Percentiles rank a stretch among this genome's conserved stretches.
phyloP scores from a whole-genome alignment of 2,329 filamentous ascomycete genomes.

The Diplocarpon rosae region DNA sequence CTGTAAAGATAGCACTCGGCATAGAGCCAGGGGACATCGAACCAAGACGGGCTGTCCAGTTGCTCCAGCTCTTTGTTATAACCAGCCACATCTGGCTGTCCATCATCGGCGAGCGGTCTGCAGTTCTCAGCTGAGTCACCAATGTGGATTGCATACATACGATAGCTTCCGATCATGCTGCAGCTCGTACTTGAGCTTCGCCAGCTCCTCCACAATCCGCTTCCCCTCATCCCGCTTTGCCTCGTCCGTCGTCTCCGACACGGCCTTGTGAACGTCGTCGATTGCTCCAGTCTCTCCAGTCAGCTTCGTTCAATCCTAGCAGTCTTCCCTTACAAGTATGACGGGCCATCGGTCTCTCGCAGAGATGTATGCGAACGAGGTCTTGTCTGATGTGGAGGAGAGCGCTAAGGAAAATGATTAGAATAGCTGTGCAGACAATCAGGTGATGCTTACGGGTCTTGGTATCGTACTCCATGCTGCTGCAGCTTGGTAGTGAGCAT shows the following conservation, averaged over 20 bases:
- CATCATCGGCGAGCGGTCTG: conserved; percentile 27
- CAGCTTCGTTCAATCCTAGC: conserved; percentile 10
- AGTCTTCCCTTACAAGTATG: conserved; percentile 55
- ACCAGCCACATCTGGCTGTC: conserved; percentile 45
- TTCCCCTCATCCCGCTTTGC: conserved; percentile 72
- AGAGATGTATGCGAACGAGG: conserved; percentile 78
- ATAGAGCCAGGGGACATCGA: conserved; percentile 78
- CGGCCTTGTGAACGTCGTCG: conserved; percentile 80
- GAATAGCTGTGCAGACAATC: not conserved
- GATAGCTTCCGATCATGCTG: conserved; percentile 75
- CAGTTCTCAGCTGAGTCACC: conserved; percentile 47
- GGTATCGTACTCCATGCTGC: conserved; percentile 60
- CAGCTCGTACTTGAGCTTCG: conserved; percentile 83
- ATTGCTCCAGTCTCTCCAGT: conserved; percentile 68
- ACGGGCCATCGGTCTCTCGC: conserved; percentile 85
- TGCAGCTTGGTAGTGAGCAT: not conserved
- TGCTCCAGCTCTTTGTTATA: conserved; percentile 82
- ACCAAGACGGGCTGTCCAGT: conserved; percentile 68
- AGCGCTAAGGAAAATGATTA: conserved; percentile 41
- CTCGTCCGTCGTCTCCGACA: conserved; percentile 42
- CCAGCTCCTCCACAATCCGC: conserved; percentile 67
- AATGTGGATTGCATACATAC: conserved; percentile 37
- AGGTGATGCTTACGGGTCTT: conserved; percentile 50
- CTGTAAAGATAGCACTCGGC: conserved; percentile 90
- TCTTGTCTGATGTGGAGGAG: conserved; percentile 69